Conservation (phyloP, 177 flowering plant species). For the Vitis hybrid region DNA sequence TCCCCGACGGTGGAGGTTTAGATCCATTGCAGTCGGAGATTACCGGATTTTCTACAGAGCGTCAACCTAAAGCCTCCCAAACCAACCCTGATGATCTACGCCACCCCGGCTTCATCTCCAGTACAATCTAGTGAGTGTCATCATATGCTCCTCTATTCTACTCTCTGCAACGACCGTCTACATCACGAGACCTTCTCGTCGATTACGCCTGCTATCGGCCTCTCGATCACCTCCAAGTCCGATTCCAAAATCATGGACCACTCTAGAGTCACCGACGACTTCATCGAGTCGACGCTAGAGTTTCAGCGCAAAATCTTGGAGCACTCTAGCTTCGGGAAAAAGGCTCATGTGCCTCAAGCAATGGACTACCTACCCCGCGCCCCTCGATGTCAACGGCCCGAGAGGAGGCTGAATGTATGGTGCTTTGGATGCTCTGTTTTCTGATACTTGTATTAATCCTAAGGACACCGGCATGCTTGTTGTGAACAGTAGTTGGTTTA, state of each 20-base stretch:
- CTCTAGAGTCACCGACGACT: conserved; percentile 48
- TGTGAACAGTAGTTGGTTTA: conserved; percentile 73
- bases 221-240: conserved; percentile 27
- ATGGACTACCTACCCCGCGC: conserved; percentile 51
- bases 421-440: conserved; percentile 51
- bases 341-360: conserved; percentile 63
- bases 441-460: conserved; percentile 42
- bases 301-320: conserved; percentile 69
- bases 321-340: conserved; percentile 62
- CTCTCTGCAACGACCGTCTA: too few relatives aligned
- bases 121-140: conserved; percentile 53
- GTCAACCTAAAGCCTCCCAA: conserved; percentile 60
- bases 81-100: conserved; percentile 40
- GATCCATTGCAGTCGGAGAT: conserved; percentile 32
- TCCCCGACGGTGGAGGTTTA: conserved; percentile 16
- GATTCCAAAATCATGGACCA: conserved; percentile 48
- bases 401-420: conserved; percentile 72
- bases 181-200: too few relatives aligned
- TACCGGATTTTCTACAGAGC: conserved; percentile 66
- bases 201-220: too few relatives aligned
- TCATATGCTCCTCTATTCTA: conserved; percentile 1
- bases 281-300: conserved; percentile 56
- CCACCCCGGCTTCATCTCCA: conserved; percentile 59
- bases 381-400: conserved; percentile 61
- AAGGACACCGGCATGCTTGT: conserved; percentile 69